A percentile compares a stretch with the other conserved stretches of the same genome.
Conservation (phyloP, 2,329 filamentous ascomycete genomes). For the Elsinoe necatrix region DNA sequence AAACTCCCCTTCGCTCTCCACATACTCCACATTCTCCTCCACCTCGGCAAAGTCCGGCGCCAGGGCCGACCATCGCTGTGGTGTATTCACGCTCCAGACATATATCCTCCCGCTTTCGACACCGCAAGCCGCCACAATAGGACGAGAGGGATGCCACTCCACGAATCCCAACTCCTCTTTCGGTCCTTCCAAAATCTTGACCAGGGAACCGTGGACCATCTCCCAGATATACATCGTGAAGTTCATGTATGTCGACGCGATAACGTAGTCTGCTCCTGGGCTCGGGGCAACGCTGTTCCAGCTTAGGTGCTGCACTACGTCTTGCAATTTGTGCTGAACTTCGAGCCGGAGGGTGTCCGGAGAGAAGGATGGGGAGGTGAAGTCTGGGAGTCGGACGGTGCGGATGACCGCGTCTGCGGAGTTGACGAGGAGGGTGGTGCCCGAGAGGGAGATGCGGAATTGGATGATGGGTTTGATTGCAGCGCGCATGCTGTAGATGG, state of each 20-base stretch:
- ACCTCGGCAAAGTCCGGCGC: slow-evolving; percentile 96
- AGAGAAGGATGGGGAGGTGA: slow-evolving; percentile 55
- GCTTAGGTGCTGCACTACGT: slow-evolving; percentile 85
- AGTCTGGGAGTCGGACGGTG: slow-evolving; percentile 80
- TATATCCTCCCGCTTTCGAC: slow-evolving; percentile 89
- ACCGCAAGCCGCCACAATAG: slow-evolving; percentile 82
- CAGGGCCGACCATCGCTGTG: slow-evolving; percentile 93
- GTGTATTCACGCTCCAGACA: slow-evolving; percentile 90
- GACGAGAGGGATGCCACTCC: slow-evolving; percentile 88
- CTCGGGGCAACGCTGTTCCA: slow-evolving; percentile 98
- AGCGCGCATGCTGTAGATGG: slow-evolving; percentile 83
- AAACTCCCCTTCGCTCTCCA: slow-evolving; percentile 93
- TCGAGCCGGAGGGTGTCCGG: slow-evolving; percentile 80
- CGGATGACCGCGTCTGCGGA: slow-evolving; percentile 91
- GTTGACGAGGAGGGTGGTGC: slow-evolving; percentile 82
- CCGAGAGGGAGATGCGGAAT: slow-evolving; percentile 73
- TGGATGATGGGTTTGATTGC: slow-evolving; percentile 83
- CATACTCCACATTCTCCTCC: slow-evolving; percentile 95
- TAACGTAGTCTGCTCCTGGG: slow-evolving; percentile 88
- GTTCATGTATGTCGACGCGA: slow-evolving; percentile 95
- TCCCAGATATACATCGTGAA: slow-evolving; percentile 99
- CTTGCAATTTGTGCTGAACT: slow-evolving; percentile 96
- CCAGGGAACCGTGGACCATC: slow-evolving; percentile 80
- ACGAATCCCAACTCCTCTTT: slow-evolving; percentile 95
- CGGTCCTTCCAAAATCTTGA: slow-evolving; percentile 93